Percentiles rank a stretch among this genome's conserved stretches.
Evolutionary conservation across 768 basidiomycete species (phyloP).

Genomic region (Cystofilobasidium macerans): DNA sequence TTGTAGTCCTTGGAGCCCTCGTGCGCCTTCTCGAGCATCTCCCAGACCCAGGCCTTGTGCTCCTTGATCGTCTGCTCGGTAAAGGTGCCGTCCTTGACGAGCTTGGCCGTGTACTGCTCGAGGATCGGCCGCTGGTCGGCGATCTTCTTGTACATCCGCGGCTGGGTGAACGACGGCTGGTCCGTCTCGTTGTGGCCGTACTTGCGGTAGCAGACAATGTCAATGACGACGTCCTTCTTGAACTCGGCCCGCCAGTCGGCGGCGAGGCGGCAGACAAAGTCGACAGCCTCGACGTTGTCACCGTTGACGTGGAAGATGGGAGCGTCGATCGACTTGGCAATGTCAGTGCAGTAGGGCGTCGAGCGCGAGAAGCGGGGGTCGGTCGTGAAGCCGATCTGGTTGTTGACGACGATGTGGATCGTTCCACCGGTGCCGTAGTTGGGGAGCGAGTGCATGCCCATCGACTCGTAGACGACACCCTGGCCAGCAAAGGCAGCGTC

Average conservation of each 20-base stretch:
- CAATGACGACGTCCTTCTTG: conserved; percentile 97
- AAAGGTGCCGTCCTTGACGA: conserved; percentile 83
- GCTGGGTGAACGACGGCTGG: conserved; percentile 97
- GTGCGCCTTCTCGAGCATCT: conserved; percentile 94
- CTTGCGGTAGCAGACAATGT: conserved; percentile 97
- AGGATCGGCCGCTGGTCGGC: conserved; percentile 84
- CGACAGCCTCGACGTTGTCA: conserved; percentile 95
- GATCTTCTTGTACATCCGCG: conserved; percentile 96
- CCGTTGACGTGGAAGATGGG: conserved; percentile 99
- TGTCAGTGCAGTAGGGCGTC: conserved; percentile 93
- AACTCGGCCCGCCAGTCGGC: conserved; percentile 97
- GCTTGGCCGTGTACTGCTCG: conserved; percentile 80
- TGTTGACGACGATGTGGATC: conserved; percentile 55
- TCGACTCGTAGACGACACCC: conserved; percentile 96
- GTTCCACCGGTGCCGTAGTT: conserved; percentile 96
- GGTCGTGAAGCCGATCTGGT: conserved; percentile 61
- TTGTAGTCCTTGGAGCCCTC: conserved; percentile 90
- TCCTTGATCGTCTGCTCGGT: conserved; percentile 93
- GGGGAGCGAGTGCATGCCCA: conserved; percentile 92
- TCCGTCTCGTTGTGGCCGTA: conserved; percentile 99
- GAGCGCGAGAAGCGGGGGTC: conserved; percentile 96
- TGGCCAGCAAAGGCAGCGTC: conserved; percentile 98
- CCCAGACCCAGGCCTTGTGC: conserved; percentile 99
- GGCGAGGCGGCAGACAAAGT: conserved; percentile 94
- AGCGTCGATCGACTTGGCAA: conserved; percentile 94